Conservation (phyloP, 1,284 basidiomycete species). For the Violaceomyces palustris region DNA sequence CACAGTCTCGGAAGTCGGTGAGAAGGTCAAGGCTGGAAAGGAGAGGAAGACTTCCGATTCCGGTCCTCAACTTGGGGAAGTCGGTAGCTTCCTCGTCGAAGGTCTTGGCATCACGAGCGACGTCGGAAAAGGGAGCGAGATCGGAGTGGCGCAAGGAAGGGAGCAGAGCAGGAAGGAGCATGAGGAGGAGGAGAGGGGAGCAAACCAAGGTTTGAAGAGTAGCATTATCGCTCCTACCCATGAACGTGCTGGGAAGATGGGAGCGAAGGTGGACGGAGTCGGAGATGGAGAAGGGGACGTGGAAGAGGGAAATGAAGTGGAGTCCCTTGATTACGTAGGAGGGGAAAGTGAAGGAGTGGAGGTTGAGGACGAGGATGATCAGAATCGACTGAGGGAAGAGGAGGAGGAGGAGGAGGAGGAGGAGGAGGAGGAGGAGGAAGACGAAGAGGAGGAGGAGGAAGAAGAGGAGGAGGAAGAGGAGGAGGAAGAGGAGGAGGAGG, state of each 20-base stretch:
- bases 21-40: no score
- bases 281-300: not conserved
- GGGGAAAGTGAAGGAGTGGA: not conserved
- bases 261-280: not conserved
- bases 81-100: no score
- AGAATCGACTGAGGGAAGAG: not conserved
- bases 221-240: not conserved
- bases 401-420: slow-evolving; percentile 9
- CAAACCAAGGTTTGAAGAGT: slow-evolving; percentile 2
- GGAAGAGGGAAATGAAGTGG: not conserved
- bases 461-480: slow-evolving; percentile 17
- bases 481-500: slow-evolving; percentile 57
- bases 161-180: no score
- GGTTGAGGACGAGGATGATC: not conserved
- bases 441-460: slow-evolving; percentile 14
- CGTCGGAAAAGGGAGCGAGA: no score
- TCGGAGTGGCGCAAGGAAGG: no score
- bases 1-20: no score
- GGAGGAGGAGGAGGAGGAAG: slow-evolving; percentile 6
- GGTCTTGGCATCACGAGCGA: no score
- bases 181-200: slow-evolving; percentile 24
- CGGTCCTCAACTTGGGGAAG: no score
- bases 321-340: not conserved
- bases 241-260: not conserved
- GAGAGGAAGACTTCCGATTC: no score